Evolutionary conservation across 2,329 filamentous ascomycete genomes (phyloP), one percentile per base, ranked within the genome.

Genomic region (Colletotrichum australisinense): DNA sequence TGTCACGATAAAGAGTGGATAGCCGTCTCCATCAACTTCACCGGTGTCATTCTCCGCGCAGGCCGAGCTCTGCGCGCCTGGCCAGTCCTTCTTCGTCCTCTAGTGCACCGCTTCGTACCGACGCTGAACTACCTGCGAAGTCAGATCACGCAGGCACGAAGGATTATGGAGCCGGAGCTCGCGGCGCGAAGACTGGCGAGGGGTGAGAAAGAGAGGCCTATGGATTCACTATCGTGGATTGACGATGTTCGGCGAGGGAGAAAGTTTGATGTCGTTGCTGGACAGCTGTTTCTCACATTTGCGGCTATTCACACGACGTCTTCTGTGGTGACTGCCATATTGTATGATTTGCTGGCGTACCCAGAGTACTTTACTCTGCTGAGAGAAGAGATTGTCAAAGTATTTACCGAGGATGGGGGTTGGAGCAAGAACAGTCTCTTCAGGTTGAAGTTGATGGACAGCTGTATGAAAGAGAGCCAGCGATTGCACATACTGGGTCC

Each of bases 261-360:
- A 69, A 92, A 84, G 8, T 96, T 95, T 80, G 89, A 95, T 80
- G 84, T 88, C 0, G 85, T 92, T n/a, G 83, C 81, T 9, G 94
- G 94, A 35, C 94, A 97, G 79, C 87, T 94, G 30, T 88, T 98
- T 8, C 95, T 97, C 0, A 89, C 94, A 55, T 93, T 95, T 60
- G 83, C 81, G 1, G 83, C 84, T 5, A 84, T 86, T 22, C 84
- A 87, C 75, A 86, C 83, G 6, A 85, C 85, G 0, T 81, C 82
- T 1, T 81, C 84, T 38, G 68, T 79, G 3, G 30, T 81, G 1
- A 80, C 80, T 1, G 81, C 84, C 12, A 76, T 82, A 3, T 75
- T 88, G 52, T 81, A 81, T 52, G 83, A 87, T 49, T 74, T 88
- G 19, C 78, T 78, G 2, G 77, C 79, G 5, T 76, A 85, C 38